phyloP scores from a whole-genome alignment of 768 basidiomycete species.

The Lyophyllum atratum region DNA sequence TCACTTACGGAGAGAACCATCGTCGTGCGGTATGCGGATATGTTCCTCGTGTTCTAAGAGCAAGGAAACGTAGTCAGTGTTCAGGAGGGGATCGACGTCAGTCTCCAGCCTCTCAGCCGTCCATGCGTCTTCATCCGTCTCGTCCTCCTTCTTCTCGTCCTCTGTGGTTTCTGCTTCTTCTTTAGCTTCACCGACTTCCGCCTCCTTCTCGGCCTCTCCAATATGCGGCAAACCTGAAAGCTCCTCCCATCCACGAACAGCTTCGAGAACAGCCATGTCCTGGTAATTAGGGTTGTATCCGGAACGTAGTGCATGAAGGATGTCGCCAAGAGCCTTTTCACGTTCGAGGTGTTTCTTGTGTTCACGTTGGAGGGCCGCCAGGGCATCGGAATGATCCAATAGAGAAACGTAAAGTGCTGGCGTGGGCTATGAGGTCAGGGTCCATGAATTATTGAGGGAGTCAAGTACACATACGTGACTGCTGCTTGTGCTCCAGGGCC shows the following conservation, averaged over 20 bases:
- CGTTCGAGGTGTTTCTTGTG: constrained; percentile 73
- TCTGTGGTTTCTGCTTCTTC: constrained; percentile 33
- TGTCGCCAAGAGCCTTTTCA: constrained; percentile 77
- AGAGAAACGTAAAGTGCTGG: constrained; percentile 81
- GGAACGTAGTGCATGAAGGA: constrained; percentile 76
- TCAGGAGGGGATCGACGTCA: constrained; percentile 57
- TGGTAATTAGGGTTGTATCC: constrained; percentile 99
- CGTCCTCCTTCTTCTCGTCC: constrained; percentile 41
- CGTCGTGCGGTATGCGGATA: constrained; percentile 44
- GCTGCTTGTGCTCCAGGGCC: constrained; percentile 80
- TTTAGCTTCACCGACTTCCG: constrained; percentile 34
- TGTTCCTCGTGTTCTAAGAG: constrained; percentile 79
- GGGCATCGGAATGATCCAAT: constrained; percentile 68
- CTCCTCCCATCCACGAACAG: constrained; percentile 91
- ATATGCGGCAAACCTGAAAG: constrained; percentile 71
- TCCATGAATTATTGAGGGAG: neutral
- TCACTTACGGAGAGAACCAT: constrained; percentile 58
- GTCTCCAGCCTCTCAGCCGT: constrained; percentile 56
- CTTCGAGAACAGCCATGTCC: constrained; percentile 98
- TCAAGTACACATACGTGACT: constrained; percentile 65
- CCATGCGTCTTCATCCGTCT: constrained; percentile 63
- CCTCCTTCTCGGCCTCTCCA: constrained; percentile 62
- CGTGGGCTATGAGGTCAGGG: constrained; percentile 2
- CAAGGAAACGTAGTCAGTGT: constrained; percentile 71
- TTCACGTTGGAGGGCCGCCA: constrained; percentile 76